phyloP scores from a whole-genome alignment of 352 stramenopile species.

The Globisporangium cederbergense region DNA sequence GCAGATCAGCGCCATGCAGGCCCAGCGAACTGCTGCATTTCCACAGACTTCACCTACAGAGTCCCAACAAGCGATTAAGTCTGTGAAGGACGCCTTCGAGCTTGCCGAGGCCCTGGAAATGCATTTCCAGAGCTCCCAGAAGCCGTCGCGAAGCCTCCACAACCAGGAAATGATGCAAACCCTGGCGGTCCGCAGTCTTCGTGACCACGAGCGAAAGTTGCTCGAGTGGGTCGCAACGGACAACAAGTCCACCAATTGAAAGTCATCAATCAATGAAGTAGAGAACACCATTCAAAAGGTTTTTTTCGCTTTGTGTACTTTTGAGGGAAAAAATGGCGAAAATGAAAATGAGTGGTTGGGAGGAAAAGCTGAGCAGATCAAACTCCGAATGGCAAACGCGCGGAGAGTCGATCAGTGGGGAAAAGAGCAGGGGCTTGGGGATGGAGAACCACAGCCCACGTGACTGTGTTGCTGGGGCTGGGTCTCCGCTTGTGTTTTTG shows the following conservation, averaged over 20 bases:
- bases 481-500: neutral
- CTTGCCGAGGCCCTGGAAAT: slow-evolving; percentile 22
- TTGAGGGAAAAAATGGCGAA: neutral
- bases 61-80: neutral
- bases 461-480: too few species aligned
- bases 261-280: slow-evolving; percentile 2
- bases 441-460: too few species aligned
- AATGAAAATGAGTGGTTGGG: neutral
- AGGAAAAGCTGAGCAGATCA: neutral
- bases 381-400: neutral
- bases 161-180: slow-evolving; percentile 19
- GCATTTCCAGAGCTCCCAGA: slow-evolving; percentile 15
- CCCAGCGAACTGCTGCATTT: neutral
- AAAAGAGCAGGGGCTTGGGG: too few species aligned
- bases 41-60: neutral
- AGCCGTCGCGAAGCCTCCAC: neutral
- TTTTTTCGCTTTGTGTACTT: neutral
- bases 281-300: neutral
- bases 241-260: neutral
- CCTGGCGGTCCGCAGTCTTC: slow-evolving; percentile 28
- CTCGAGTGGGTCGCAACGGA: slow-evolving; percentile 31
- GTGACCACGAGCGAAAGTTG: slow-evolving; percentile 31
- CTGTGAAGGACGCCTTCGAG: slow-evolving; percentile 14
- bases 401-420: neutral
- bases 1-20: slow-evolving; percentile 20